phyloP scores from a whole-genome alignment of 768 basidiomycete species.

The Tricholomella constricta region DNA sequence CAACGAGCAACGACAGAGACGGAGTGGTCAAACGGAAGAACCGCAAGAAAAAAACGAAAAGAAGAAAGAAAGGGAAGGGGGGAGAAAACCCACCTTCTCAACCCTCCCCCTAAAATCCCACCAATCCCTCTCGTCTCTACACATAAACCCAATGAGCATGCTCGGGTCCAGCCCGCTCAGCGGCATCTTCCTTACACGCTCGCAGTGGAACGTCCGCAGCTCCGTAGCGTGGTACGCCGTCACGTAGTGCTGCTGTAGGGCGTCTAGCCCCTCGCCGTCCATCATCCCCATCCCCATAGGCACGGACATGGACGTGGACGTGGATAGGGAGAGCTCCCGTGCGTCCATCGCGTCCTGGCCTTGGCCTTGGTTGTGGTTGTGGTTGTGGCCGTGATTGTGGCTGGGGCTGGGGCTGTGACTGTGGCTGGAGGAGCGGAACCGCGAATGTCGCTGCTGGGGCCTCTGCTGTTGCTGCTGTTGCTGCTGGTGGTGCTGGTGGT shows the following conservation, averaged over 20 bases:
- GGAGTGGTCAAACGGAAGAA: no score
- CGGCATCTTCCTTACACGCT: conserved; percentile 95
- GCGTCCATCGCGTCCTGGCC: conserved; percentile 27
- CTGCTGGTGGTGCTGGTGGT: no score
- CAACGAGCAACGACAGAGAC: no score
- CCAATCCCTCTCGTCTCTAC: conserved; percentile 85
- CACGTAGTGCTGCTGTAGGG: conserved; percentile 62
- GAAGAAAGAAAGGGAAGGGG: no score
- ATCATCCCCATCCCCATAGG: no score
- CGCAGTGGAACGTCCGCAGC: conserved; percentile 92
- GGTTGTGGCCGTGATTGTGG: conserved; percentile 21
- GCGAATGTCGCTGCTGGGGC: background rate
- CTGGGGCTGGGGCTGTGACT: conserved; percentile 19
- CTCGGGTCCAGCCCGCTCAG: conserved; percentile 90
- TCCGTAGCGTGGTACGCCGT: conserved; percentile 73
- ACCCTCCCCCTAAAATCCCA: conserved; percentile 74
- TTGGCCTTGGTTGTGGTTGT: conserved; percentile 42
- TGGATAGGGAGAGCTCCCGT: no score
- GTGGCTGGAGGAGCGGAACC: conserved; percentile 26
- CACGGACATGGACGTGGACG: no score
- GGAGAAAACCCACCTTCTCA: conserved; percentile 58
- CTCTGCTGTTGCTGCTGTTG: no score
- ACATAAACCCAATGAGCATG: conserved; percentile 94
- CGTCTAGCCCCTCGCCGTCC: conserved; percentile 42
- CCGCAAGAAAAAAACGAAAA: no score